Percentiles rank a stretch among this genome's conserved stretches.
Evolutionary conservation across 2,329 filamentous ascomycete species (phyloP).

Genomic region (Ciborinia camelliae): DNA sequence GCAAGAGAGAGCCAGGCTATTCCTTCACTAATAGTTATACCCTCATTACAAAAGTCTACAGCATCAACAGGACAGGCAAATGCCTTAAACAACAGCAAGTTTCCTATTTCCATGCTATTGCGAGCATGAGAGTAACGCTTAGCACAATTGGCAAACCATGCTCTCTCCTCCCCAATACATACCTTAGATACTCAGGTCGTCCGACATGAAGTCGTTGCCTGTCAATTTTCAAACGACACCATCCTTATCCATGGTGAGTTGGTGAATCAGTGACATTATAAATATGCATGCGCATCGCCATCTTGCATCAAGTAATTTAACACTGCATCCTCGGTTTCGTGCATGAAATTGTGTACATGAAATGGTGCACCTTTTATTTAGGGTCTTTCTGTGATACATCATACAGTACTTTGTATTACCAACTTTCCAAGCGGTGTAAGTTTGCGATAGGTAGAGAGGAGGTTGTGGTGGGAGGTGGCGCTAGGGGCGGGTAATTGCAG

Average conservation of each 20-base stretch:
- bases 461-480: not conserved
- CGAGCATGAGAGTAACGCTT: not conserved
- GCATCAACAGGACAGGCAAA: not conserved
- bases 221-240: no score
- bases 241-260: no score
- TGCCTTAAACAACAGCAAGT: not conserved
- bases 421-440: not conserved
- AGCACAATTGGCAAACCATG: not conserved
- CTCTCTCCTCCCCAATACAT: not conserved
- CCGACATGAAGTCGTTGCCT: no score
- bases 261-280: no score
- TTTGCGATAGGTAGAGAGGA: not conserved
- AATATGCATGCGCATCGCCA: not conserved
- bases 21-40: not conserved
- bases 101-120: no score
- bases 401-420: no score
- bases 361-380: not conserved
- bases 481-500: no score
- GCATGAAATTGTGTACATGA: not conserved
- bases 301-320: not conserved
- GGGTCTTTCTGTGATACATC: not conserved
- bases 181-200: no score
- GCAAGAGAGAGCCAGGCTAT: not conserved
- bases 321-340: no score
- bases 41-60: not conserved